These are phyloP conservation scores for Aureobasidium uvarum DNA, from an alignment of 2,329 filamentous ascomycete genomes.

Conservation along the genomic window DNA sequence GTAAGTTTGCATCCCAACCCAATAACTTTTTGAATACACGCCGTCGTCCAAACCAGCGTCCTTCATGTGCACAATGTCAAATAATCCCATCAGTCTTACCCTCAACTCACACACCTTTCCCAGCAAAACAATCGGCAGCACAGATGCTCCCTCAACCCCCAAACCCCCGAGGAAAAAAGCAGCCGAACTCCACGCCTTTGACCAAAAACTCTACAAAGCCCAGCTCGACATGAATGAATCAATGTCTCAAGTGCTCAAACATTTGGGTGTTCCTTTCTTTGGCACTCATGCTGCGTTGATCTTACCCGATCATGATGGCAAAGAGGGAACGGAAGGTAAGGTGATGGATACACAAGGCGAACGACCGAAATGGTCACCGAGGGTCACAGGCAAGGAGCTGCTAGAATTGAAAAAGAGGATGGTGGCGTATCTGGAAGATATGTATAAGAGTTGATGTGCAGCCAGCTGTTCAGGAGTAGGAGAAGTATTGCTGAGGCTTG, in stretches of 20 bases:
- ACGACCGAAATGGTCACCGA: conserved; percentile 33
- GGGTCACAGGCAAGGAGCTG: conserved; percentile 39
- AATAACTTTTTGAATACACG: not conserved
- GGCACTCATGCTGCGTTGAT: conserved; percentile 50
- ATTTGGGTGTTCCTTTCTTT: conserved; percentile 62
- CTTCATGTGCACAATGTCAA: not conserved
- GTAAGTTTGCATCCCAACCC: conserved; percentile 29
- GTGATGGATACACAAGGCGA: conserved; percentile 19
- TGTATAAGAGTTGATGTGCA: conserved; percentile 40
- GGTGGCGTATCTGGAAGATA: conserved; percentile 41
- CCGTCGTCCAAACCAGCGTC: not conserved
- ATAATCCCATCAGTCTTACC: not conserved
- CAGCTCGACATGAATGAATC: conserved; percentile 59
- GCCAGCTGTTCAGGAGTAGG: not conserved
- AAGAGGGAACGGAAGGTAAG: conserved; percentile 15
- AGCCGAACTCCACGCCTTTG: conserved; percentile 58
- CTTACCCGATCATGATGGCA: conserved; percentile 34
- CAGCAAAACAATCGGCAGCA: conserved; percentile 18
- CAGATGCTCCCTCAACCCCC: not conserved
- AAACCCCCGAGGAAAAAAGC: conserved; percentile 49
- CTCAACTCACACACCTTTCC: not conserved
- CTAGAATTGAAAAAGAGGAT: conserved; percentile 39
- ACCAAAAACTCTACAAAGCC: conserved; percentile 62
- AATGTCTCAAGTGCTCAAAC: conserved; percentile 56
- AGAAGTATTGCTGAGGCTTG: too few relatives aligned